Evolutionary conservation across 441 rosid species (phyloP).

Genomic region (Isatis lusitanica): DNA sequence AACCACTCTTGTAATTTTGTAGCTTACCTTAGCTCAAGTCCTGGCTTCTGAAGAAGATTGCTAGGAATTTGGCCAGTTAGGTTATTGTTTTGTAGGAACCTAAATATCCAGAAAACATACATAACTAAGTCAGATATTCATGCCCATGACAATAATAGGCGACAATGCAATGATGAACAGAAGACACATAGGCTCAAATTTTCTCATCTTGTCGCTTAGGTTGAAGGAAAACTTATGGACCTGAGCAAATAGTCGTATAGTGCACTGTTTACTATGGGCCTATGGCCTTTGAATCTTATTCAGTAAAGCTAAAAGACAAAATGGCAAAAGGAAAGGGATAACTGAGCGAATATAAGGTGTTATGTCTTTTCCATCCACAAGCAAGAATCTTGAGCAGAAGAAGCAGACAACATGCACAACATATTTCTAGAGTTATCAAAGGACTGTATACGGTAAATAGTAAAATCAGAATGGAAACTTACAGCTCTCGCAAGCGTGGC

Average conservation of each 20-base stretch:
- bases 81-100: slow-evolving; percentile 82
- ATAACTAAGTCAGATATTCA: slow-evolving; percentile 16
- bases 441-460: not conserved
- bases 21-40: slow-evolving; percentile 57
- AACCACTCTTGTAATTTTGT: not conserved
- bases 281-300: slow-evolving; percentile 14
- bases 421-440: slow-evolving; percentile 1
- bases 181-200: slow-evolving; percentile 9
- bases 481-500: slow-evolving; percentile 64
- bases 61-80: slow-evolving; percentile 66
- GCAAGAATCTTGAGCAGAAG: slow-evolving; percentile 35
- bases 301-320: slow-evolving; percentile 26
- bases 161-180: slow-evolving; percentile 10
- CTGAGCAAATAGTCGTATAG: not conserved
- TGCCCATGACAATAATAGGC: not conserved
- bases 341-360: slow-evolving; percentile 10
- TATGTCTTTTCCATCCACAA: slow-evolving; percentile 14
- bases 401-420: slow-evolving; percentile 27
- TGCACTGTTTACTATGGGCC: not conserved
- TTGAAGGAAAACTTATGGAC: not conserved
- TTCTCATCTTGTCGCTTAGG: not conserved
- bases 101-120: slow-evolving; percentile 36
- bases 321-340: slow-evolving; percentile 12
- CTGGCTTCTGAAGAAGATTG: slow-evolving; percentile 51
- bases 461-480: slow-evolving; percentile 41